These are phyloP conservation scores for Chaetomium fimeti DNA, from an alignment of 495 filamentous ascomycete genomes.

Conservation along the genomic window DNA sequence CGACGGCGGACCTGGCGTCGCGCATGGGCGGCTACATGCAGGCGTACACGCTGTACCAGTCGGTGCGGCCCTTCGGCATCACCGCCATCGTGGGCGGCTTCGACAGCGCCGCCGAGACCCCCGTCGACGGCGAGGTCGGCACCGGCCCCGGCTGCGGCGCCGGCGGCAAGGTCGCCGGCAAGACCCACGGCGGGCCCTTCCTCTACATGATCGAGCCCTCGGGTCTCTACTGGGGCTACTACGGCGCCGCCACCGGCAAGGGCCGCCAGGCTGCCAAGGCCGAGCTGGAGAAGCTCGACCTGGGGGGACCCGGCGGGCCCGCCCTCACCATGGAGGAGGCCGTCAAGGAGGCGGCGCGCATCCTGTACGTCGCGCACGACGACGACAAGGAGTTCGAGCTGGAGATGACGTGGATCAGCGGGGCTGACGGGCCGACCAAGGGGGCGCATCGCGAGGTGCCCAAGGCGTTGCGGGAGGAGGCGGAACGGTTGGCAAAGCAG, in stretches of 20 bases:
- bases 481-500: conserved; percentile 82
- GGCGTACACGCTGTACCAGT: conserved; percentile 94
- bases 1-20: conserved; percentile 77
- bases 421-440: conserved; percentile 77
- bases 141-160: conserved; percentile 70
- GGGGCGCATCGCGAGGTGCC: conserved; percentile 90
- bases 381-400: conserved; percentile 99
- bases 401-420: conserved; percentile 97
- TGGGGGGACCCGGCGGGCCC: conserved; percentile 54
- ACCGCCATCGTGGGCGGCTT: conserved; percentile 92
- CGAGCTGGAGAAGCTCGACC: conserved; percentile 94
- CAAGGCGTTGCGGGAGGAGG: conserved; percentile 82
- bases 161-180: conserved; percentile 72
- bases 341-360: conserved; percentile 93
- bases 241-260: conserved; percentile 95
- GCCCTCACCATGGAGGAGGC: conserved; percentile 76
- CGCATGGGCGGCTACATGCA: conserved; percentile 94
- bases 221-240: conserved; percentile 97
- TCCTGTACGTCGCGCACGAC: conserved; percentile 95
- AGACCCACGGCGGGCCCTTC: conserved; percentile 80
- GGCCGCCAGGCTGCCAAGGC: conserved; percentile 94
- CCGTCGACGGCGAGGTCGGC: conserved; percentile 86
- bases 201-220: conserved; percentile 99
- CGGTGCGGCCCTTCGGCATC: conserved; percentile 92
- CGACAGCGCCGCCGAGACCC: conserved; percentile 76